Evolutionary conservation across 768 basidiomycete genomes (phyloP), one percentile per base, ranked within the genome.

Genomic region (Pulveroboletus sp.): DNA sequence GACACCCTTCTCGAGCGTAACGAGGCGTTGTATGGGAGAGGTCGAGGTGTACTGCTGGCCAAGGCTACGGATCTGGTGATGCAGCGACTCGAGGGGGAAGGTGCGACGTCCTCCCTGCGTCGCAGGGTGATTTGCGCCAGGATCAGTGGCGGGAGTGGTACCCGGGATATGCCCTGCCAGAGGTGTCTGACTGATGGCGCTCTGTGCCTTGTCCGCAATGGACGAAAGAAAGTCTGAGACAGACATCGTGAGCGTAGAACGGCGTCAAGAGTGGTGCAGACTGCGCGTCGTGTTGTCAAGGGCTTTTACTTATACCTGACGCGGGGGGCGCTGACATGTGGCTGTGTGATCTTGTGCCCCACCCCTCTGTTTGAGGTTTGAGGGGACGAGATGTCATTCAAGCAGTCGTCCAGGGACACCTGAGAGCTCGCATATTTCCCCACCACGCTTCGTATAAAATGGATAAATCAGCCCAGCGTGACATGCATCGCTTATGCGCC

Each of bases 151-250:
- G 27, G 76, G 70, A 51, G 67, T 72, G 47, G 56, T 60, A n/a
- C 70, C 67, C n/a, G 79, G 82, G 7, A 81, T 58, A 68, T 82
- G 80, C 0, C 70, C 72, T 3, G 78, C 82, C 1, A 87, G 67
- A 8, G 83, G 77, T 0, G 83, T 73, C 24, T 81, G 75, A 49
- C 79, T 80, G 51, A 89, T 74, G 5, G 86, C 87, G 32, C 65
- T 78, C 67, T 88, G 85, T 1, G 87, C 87, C 69, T 88, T 90
- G 65, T 86, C 86, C 35, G 85, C 82, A 52, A 91, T 71, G 49
- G 80, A 77, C 8, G 82, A 68, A 47, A 91, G 64, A 59, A 90
- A 83, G 50, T 74, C 67, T 57, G 83, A 75, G 62, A 83, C 75
- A 0, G 82, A 73, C 83, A 85, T 83, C 46, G 59, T 50, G 51